Evolutionary conservation across 225 moss, liverwort and hornwort genomes (phyloP).

Genomic region (Straminergon stramineum): DNA sequence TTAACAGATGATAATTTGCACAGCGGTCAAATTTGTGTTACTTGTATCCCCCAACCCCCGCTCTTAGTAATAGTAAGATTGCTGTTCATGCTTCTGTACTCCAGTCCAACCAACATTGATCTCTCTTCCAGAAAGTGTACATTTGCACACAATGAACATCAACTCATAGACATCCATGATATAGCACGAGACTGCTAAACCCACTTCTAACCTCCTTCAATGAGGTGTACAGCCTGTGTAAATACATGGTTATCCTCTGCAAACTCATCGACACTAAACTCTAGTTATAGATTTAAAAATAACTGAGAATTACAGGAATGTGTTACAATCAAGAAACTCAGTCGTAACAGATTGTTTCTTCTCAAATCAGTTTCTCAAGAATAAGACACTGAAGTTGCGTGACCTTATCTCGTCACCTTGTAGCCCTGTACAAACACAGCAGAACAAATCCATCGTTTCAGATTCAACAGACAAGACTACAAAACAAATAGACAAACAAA

Average conservation of each 20-base stretch:
- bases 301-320: not conserved
- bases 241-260: not conserved
- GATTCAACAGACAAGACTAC: not conserved
- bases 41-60: not conserved
- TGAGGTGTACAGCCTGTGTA: not conserved
- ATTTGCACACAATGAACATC: not conserved
- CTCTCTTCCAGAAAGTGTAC: not conserved
- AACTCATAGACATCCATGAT: not conserved
- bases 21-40: not conserved
- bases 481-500: not conserved
- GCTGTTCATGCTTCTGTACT: not conserved
- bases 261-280: not conserved
- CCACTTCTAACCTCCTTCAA: not conserved
- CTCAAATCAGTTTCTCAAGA: not conserved
- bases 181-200: not conserved
- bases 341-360: not conserved
- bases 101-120: not conserved
- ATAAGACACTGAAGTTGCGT: not conserved
- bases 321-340: not conserved
- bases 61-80: not conserved
- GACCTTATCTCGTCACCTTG: slow-evolving; percentile 24
- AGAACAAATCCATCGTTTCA: not conserved
- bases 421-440: slow-evolving; percentile 16
- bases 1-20: not conserved
- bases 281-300: not conserved